Evolutionary conservation across 176 grass and related monocot species (phyloP).

Genomic region (Triticum urartu): DNA sequence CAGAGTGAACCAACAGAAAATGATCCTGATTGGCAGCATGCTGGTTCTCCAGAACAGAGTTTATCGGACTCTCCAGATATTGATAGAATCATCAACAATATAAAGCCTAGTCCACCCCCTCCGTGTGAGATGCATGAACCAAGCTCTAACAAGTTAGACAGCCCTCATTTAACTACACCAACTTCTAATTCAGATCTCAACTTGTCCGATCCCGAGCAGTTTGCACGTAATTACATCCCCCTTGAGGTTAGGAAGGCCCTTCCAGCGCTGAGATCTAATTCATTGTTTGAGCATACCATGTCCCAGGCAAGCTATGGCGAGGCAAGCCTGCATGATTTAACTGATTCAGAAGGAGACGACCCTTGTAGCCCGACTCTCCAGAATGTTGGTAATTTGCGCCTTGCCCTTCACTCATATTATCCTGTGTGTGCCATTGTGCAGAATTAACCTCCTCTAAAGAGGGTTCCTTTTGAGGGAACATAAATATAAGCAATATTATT

Average conservation of each 20-base stretch:
- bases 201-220: conserved; percentile 37
- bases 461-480: not conserved
- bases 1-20: conserved; percentile 10
- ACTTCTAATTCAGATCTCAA: conserved; percentile 1
- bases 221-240: conserved; percentile 31
- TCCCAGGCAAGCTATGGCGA: conserved; percentile 6
- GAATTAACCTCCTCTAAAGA: not conserved
- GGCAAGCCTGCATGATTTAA: conserved; percentile 7
- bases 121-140: not conserved
- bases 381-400: conserved; percentile 27
- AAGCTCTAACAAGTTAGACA: conserved; percentile 15
- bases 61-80: conserved; percentile 12
- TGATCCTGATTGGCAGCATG: conserved; percentile 21
- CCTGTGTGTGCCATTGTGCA: not conserved
- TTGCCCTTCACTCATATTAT: not conserved
- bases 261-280: conserved; percentile 2
- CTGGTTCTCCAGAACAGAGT: conserved; percentile 17
- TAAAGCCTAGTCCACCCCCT: conserved; percentile 16
- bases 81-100: conserved; percentile 15
- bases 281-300: not conserved
- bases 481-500: conserved; percentile 12
- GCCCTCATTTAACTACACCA: not conserved
- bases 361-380: not conserved
- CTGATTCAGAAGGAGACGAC: conserved; percentile 29
- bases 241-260: conserved; percentile 33